Evolutionary conservation across 129 eudicot species (phyloP).

Genomic region (Centrapalus pauciflorus): DNA sequence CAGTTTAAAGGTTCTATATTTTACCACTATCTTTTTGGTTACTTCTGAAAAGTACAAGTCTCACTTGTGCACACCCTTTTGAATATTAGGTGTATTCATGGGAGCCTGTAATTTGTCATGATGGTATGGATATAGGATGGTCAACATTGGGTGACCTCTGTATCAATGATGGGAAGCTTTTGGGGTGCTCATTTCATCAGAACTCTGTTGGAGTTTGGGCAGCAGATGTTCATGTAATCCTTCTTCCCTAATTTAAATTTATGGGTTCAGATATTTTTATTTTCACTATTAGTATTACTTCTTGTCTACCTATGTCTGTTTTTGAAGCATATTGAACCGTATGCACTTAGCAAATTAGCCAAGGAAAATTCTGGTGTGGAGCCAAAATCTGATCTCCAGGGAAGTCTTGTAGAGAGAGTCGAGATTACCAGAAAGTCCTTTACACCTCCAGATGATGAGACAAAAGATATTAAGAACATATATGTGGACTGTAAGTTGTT

Average conservation of each 20-base stretch:
- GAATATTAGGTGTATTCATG: constrained; percentile 80
- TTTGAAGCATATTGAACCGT: constrained; percentile 60
- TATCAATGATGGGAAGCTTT: constrained; percentile 68
- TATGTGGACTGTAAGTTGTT: constrained; percentile 86
- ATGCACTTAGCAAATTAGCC: constrained; percentile 32
- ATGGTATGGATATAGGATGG: constrained; percentile 85
- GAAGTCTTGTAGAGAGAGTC: constrained; percentile 33
- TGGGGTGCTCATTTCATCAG: constrained; percentile 81
- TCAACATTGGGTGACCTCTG: constrained; percentile 77
- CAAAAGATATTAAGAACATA: constrained; percentile 81
- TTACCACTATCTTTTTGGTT: neutral
- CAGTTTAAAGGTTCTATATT: constrained; percentile 58
- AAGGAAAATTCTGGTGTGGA: constrained; percentile 35
- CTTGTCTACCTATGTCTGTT: neutral
- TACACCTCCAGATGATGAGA: constrained; percentile 49
- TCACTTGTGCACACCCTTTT: constrained; percentile 7
- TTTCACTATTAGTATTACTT: neutral
- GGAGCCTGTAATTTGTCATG: constrained; percentile 96
- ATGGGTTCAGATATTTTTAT: neutral
- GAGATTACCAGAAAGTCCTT: constrained; percentile 40
- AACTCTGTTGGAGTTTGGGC: constrained; percentile 84
- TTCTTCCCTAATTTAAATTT: neutral
- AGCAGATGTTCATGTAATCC: constrained; percentile 68
- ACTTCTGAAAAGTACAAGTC: neutral
- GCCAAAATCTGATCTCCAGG: constrained; percentile 37